Evolutionary conservation across 2,329 filamentous ascomycete species (phyloP), one percentile per base, ranked within the genome.

Genomic region (Huntiella decipiens): DNA sequence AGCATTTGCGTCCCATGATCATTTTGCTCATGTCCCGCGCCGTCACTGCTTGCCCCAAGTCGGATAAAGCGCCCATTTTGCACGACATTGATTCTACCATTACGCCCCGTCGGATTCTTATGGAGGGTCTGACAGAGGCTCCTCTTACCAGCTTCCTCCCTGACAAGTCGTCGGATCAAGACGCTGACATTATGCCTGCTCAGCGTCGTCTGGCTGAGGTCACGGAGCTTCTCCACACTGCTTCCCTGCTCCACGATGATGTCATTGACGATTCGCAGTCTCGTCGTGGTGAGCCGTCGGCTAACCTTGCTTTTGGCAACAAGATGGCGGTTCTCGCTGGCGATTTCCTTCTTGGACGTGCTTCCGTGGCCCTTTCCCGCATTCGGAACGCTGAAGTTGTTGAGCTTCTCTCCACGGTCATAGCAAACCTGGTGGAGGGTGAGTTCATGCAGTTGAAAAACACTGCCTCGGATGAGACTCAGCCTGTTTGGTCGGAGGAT

Each of bases 371-470:
- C 4, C 71, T 98, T 37, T 91, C 91, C 11, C 77, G 91, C 37
- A 66, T 98, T 49, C 76, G 88, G 31, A 85, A 98, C 57, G 82
- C 87, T 38, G 91, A 98, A 62, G 91, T 98, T 2, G 85, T 86
- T 6, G 91, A 98, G 65, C 72, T 98, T 5, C 67, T 98, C 28
- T 86, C 91, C 3, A 96, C 88, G 1, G 91, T 96, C 37, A 96
- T 98, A 54, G 88, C 91, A 38, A 98, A 98, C 60, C 68, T 98
- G 19, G 87, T 98, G 15, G 91, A 98, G 65, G 91, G 91, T 57
- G 91, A 98, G 63, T 96, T 98, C 66, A 98, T 98, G 91, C 91
- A 98, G 67, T 68, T 98, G 55, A 92, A 94, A 66, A 98, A 98
- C 63, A 96, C 91, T 1, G 83, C 82, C 39, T 71, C 74, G 53